Percentiles rank a stretch among this genome's conserved stretches.
Evolutionary conservation across 169 alveolate genomes (phyloP).

Genomic region (Cryptosporidium sp.): DNA sequence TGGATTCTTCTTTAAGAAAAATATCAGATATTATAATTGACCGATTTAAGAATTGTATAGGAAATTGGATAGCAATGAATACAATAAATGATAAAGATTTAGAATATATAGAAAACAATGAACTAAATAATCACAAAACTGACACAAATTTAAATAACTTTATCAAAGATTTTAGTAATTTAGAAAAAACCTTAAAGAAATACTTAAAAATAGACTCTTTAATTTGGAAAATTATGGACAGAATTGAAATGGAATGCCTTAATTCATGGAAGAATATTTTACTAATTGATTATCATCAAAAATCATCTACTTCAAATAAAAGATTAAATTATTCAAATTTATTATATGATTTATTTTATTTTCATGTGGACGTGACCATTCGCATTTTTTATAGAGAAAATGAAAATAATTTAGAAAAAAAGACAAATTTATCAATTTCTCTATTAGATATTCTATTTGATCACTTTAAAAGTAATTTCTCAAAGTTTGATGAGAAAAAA

Average conservation of each 20-base stretch:
- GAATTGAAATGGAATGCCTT: background rate
- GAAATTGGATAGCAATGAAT: constrained; percentile 9
- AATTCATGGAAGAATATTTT: constrained; percentile 10
- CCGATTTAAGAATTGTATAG: background rate
- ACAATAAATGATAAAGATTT: background rate
- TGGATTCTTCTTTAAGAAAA: background rate
- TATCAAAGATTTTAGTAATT: constrained; percentile 35
- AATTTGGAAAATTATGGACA: background rate
- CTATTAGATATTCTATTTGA: background rate
- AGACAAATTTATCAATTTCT: background rate
- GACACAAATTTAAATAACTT: background rate
- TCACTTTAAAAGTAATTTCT: background rate
- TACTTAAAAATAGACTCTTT: constrained; percentile 13
- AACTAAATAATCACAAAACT: background rate
- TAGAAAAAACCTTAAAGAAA: constrained; percentile 35
- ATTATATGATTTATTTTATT: constrained; percentile 36
- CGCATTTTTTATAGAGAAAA: background rate
- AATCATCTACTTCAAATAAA: background rate
- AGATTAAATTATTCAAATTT: constrained; percentile 7
- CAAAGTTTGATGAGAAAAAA: constrained; percentile 7
- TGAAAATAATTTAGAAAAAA: background rate
- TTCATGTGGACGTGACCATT: constrained; percentile 1
- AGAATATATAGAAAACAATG: background rate
- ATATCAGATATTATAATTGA: constrained; percentile 19
- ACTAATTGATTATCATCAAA: background rate